phyloP scores from a whole-genome alignment of 345 rosid species.

The Aquilaria sinensis region DNA sequence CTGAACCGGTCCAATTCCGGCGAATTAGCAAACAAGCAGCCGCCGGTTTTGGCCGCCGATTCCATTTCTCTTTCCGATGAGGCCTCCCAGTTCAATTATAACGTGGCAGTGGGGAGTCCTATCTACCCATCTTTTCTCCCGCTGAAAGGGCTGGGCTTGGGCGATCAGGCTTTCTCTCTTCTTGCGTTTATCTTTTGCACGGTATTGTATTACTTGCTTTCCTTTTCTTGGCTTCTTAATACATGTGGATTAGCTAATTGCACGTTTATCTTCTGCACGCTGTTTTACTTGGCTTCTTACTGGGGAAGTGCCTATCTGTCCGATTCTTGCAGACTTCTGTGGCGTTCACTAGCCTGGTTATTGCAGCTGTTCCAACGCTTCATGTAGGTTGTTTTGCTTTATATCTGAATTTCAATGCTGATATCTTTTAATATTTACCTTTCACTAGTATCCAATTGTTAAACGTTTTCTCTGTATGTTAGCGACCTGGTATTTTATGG shows the following conservation, averaged over 20 bases:
- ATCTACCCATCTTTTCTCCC: slow-evolving; percentile 35
- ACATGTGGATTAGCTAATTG: background rate
- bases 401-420: background rate
- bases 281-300: slow-evolving; percentile 1
- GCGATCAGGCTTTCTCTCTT: slow-evolving; percentile 74
- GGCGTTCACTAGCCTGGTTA: slow-evolving; percentile 71
- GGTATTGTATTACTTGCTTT: slow-evolving; percentile 30
- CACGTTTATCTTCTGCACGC: background rate
- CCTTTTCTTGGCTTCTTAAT: too few relatives aligned
- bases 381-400: slow-evolving; percentile 43
- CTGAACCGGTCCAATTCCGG: slow-evolving; percentile 12
- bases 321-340: slow-evolving; percentile 60
- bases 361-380: slow-evolving; percentile 83
- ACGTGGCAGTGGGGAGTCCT: slow-evolving; percentile 43
- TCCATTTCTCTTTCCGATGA: slow-evolving; percentile 1
- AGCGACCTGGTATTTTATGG: too few relatives aligned
- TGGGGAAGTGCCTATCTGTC: slow-evolving; percentile 11
- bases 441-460: too few relatives aligned
- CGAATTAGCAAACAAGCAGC: background rate
- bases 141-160: slow-evolving; percentile 40
- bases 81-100: slow-evolving; percentile 29
- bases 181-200: slow-evolving; percentile 76
- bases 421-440: too few relatives aligned
- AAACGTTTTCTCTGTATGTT: too few relatives aligned
- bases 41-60: slow-evolving; percentile 6